Evolutionary conservation across 129 eudicot genomes (phyloP), one percentile per base, ranked within the genome.

Genomic region (Tanacetum coccineum): DNA sequence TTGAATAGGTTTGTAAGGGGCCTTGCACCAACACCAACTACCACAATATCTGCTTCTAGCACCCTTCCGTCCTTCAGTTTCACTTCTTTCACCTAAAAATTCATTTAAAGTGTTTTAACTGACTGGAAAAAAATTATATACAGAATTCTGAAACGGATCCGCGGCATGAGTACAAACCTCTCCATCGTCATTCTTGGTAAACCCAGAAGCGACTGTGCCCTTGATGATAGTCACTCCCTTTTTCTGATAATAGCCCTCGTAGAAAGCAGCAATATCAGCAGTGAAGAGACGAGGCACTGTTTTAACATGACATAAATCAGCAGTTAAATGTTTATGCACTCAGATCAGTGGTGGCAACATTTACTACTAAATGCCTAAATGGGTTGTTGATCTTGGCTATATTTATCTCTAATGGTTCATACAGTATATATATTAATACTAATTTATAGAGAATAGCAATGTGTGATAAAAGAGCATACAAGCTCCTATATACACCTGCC

Each of bases 271-370:
- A 58, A 93, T 86, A 49, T 67, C 92, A 70, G 96, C 86, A 45
- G 99, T 93, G 83, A 93, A 93, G 42, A 93, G 86, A 54, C 99
- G 86, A 55, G 99, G 99, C 99, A 93, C 99, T 93, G 87, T 61
- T 68, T 63, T 66, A 64, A 15, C 63, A 73, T 39, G 50, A 51
- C 47, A 51, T 4, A 20, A 14, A 54, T 48, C 36, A 76, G 62
- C 52, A 40, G 39, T 39, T 13, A 39, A 45, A 4, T 36, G 46
- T 42, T 64, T 11, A 36, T 36, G 42, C 42, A 36, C 42, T 7
- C 42, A 36, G 9, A 36, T 36, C 9, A 36, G 42, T 36, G 9
- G 9, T 6, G 42, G 9, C 42, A 44, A 42, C 14, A 15, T 52
- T 52, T 52, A 17, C 58, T 52, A 48, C 53, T 48, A 48, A 52